Base-by-base conservation (phyloP, 495 filamentous ascomycete genomes). In the Aspergillus bridgeri region DNA sequence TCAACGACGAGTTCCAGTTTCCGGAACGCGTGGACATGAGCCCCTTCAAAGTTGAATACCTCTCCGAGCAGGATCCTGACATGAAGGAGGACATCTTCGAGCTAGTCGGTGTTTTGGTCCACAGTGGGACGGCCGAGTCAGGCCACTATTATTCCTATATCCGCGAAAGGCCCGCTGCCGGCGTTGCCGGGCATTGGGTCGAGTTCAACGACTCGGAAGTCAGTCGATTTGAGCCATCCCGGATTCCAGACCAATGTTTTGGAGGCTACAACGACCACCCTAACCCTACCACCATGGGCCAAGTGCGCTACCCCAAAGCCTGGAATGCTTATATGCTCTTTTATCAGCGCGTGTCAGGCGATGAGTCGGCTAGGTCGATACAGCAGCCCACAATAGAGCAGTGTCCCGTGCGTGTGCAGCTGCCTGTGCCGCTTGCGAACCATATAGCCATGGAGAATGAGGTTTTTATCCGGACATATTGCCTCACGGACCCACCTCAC, bases 321-420 rank as follows among this genome's bases (percentile, higher is more conserved):
- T 92, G 86, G 75, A 95, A 88, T 70, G 94, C 92, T 18, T 99
- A 99, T 65, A 96, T 98, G 91, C 80, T 99, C 42, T 97, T 99
- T 73, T 99, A 98, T 66, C 89, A 96, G 67, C 83, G 94, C 56
- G 85, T 87, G 5, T 85, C 87, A 2, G 83, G 82, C 13, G 77
- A 90, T 55, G 78, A 82, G 5, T 58, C 65, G 6, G 65, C 67
- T 15, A 65, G 63, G 29, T 51, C 64, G 19, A 44, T 48, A 11
- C 70, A 72, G 53, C 65, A 69, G 53, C 70, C 69, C 5, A 50
- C 55, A n/a, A 65, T 66, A 13, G 54, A 63, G 44, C 60, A 71
- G 7, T 70, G 72, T 44, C 84, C 86, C 5, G 73, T 87, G 7
- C 83, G 79, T 42, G 74, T 89, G 13, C 64, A 77, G 0, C 67